Percentiles rank a stretch among this genome's conserved stretches.
phyloP scores from a whole-genome alignment of 163 green algal genomes.

The Scenedesmus sp. region DNA sequence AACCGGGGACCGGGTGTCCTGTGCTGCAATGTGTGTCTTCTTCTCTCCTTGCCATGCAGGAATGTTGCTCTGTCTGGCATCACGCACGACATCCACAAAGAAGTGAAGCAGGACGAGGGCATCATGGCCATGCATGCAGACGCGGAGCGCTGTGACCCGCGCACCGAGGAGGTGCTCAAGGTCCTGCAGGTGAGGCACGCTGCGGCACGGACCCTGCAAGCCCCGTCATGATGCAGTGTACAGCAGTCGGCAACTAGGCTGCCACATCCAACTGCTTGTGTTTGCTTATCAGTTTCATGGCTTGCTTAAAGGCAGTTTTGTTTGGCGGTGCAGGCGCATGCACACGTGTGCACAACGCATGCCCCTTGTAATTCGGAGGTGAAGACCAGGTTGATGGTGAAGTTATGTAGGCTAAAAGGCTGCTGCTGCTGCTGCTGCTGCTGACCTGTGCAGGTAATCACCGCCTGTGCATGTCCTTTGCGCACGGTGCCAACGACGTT shows the following conservation, averaged over 20 bases:
- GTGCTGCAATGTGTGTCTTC: neutral
- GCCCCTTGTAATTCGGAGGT: no score
- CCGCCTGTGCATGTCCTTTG: constrained; percentile 58
- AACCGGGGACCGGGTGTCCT: neutral
- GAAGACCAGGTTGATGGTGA: no score
- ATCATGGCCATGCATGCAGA: constrained; percentile 15
- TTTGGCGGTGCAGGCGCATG: no score
- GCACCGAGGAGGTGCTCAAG: constrained; percentile 71
- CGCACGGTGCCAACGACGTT: constrained; percentile 70
- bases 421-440: neutral
- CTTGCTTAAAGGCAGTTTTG: no score
- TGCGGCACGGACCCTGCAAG: no score
- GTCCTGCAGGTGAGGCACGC: constrained; percentile 73
- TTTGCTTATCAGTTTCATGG: no score
- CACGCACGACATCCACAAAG: constrained; percentile 63
- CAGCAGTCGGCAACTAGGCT: no score
- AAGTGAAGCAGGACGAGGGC: constrained; percentile 5
- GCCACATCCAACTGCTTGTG: no score
- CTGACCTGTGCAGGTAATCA: neutral
- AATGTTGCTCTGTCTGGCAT: constrained; percentile 52
- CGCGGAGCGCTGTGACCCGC: constrained; percentile 70
- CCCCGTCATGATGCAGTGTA: no score
- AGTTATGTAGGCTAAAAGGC: no score
- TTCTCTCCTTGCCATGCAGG: neutral
- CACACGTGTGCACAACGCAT: no score